Evolutionary conservation across 495 filamentous ascomycete genomes (phyloP), one percentile per base, ranked within the genome.

Genomic region (Jackrogersella minutella): DNA sequence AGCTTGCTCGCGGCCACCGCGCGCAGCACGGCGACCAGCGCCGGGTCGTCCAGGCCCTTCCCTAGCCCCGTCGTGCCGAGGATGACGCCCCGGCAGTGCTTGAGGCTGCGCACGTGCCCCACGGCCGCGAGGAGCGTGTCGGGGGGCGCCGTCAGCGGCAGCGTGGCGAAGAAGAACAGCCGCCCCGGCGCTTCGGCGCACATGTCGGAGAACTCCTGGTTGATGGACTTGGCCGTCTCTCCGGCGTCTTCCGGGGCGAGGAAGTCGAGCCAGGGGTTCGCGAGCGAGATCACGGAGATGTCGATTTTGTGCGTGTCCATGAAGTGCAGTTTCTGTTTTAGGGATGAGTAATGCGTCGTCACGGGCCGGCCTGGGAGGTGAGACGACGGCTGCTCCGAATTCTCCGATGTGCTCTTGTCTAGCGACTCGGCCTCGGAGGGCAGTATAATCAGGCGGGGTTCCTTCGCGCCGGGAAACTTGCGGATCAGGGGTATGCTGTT

Each of bases 261-360:
- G 73, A 97, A 97, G 75, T 97, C 94, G 1, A 98, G 85, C 94
- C 94, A 98, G 0, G 94, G 94, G 74, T 98, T 98, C 19, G 94
- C 94, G 40, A 97, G 89, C 0, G 90, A 93, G 72, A 98, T 86
- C 7, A 97, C 88, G 14, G 91, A 96, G 54, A 87, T 87, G 72
- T 89, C 84, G 70, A 98, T 97, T 21, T 76, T 74, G 73, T 98
- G 94, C 5, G 78, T 83, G 70, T 91, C 82, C 94, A 98, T 98
- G 78, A 98, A 98, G 16, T 82, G 76, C 4, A 97, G 81, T 54
- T 96, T 97, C 57, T 89, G 80, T 3, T 77, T 73, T 56, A 92
- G 86, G 47, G 89, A 87, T 55, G 84, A 88, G 76, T 91, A 95
- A 55, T 90, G 87, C 1, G 83, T 77, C 22, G 90, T 91, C n/a